These are phyloP conservation scores for Balansia obtecta DNA, from an alignment of 2,329 filamentous ascomycete species.

Conservation along the genomic window DNA sequence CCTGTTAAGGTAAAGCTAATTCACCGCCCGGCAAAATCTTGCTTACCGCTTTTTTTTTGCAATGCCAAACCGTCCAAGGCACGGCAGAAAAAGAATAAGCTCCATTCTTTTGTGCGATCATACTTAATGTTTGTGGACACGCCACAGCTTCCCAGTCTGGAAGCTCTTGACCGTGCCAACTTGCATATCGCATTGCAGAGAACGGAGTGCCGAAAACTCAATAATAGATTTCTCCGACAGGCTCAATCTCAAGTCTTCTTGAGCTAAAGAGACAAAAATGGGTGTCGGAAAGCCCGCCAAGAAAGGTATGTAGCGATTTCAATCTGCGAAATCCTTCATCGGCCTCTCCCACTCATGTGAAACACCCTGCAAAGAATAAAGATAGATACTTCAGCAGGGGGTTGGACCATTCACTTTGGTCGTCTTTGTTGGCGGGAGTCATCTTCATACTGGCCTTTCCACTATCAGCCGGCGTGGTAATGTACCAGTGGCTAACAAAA, in stretches of 20 bases:
- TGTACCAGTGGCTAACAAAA: neutral
- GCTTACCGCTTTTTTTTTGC: neutral
- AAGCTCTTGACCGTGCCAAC: neutral
- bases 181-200: neutral
- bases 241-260: neutral
- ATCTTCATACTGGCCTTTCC: too few relatives aligned
- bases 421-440: neutral
- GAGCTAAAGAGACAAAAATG: neutral
- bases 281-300: neutral
- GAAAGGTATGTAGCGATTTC: neutral
- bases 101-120: too few relatives aligned
- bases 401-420: too few relatives aligned
- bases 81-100: neutral
- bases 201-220: neutral
- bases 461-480: too few relatives aligned
- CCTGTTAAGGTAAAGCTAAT: conserved; percentile 3
- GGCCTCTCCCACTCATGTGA: too few relatives aligned
- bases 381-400: too few relatives aligned
- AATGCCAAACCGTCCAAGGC: neutral
- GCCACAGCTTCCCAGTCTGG: neutral
- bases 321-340: neutral
- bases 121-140: neutral
- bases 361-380: too few relatives aligned
- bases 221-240: neutral
- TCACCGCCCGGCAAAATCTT: conserved; percentile 6